Evolutionary conservation across 352 stramenopile species (phyloP).

Genomic region (Phytophthora ohioensis): DNA sequence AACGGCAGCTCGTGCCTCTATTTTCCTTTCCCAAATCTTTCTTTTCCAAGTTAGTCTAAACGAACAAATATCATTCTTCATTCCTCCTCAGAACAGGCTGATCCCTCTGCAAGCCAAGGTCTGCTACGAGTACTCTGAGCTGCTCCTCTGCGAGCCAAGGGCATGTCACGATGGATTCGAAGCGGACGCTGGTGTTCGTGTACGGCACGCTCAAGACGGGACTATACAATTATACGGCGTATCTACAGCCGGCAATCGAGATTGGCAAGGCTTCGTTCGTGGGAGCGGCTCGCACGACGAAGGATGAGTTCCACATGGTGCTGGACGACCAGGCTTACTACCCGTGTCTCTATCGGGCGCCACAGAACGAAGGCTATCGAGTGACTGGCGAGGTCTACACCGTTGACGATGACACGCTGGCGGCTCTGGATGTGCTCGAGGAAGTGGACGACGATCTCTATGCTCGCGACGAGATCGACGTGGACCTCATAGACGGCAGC

Average conservation of each 20-base stretch:
- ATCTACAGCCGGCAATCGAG: constrained; percentile 60
- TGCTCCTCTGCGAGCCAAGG: too few species aligned
- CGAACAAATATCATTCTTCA: too few species aligned
- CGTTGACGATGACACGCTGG: constrained; percentile 63
- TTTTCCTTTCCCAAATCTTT: too few species aligned
- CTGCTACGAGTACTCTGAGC: too few species aligned
- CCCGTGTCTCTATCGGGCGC: constrained; percentile 69
- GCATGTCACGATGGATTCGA: not conserved
- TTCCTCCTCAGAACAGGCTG: too few species aligned
- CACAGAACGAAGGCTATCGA: constrained; percentile 39
- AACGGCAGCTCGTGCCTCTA: too few species aligned
- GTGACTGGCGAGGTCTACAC: constrained; percentile 71
- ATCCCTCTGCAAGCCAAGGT: too few species aligned
- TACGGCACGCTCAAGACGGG: constrained; percentile 85
- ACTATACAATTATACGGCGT: constrained; percentile 77
- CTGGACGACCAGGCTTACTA: constrained; percentile 68
- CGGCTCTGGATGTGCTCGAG: constrained; percentile 69
- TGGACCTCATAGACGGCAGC: constrained; percentile 45
- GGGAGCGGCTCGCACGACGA: constrained; percentile 45
- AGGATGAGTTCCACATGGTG: constrained; percentile 65
- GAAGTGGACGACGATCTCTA: constrained; percentile 61
- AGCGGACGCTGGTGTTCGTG: constrained; percentile 72
- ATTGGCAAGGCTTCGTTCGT: constrained; percentile 63
- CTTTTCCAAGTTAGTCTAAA: too few species aligned
- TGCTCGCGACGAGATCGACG: constrained; percentile 53